phyloP scores from a whole-genome alignment of 257 asterid genomes.

The Rauvolfia tetraphylla region DNA sequence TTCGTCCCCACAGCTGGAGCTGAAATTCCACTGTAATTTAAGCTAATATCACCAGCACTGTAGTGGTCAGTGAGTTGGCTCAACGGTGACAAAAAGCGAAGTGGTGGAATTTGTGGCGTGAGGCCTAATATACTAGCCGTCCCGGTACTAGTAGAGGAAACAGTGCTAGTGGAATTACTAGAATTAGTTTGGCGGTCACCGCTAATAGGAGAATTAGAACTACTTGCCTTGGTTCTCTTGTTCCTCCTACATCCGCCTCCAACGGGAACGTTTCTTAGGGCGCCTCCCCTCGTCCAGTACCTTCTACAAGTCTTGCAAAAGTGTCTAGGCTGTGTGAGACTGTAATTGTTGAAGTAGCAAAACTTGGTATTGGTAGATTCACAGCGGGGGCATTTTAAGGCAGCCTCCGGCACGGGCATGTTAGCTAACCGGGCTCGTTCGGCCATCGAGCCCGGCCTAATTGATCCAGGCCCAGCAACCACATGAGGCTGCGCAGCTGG shows the following conservation, averaged over 20 bases:
- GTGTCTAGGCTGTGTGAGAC: conserved; percentile 88
- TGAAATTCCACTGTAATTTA: conserved; percentile 46
- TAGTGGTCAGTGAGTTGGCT: conserved; percentile 50
- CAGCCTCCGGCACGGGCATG: conserved; percentile 69
- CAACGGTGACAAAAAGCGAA: conserved; percentile 62
- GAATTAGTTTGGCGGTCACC: conserved; percentile 48
- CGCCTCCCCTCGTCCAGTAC: conserved; percentile 94
- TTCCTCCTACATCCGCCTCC: conserved; percentile 91
- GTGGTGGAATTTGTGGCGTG: conserved; percentile 42
- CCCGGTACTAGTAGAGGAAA: conserved; percentile 35
- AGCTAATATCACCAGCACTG: conserved; percentile 29
- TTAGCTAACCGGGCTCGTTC: conserved; percentile 90
- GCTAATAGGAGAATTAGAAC: conserved; percentile 58
- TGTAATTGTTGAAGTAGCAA: conserved; percentile 93
- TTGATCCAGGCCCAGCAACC: conserved; percentile 39
- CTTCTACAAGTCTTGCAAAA: conserved; percentile 89
- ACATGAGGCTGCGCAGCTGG: conserved; percentile 50
- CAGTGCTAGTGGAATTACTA: conserved; percentile 40
- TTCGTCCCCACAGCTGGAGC: conserved; percentile 33
- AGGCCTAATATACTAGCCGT: conserved; percentile 38
- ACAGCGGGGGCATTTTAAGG: conserved; percentile 90
- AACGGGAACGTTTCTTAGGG: conserved; percentile 78
- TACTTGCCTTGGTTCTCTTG: conserved; percentile 56
- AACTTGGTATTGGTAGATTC: conserved; percentile 86
- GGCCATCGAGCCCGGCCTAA: conserved; percentile 84